Base-by-base conservation (phyloP, 441 rosid genomes). In the Corymbia citriodora region DNA sequence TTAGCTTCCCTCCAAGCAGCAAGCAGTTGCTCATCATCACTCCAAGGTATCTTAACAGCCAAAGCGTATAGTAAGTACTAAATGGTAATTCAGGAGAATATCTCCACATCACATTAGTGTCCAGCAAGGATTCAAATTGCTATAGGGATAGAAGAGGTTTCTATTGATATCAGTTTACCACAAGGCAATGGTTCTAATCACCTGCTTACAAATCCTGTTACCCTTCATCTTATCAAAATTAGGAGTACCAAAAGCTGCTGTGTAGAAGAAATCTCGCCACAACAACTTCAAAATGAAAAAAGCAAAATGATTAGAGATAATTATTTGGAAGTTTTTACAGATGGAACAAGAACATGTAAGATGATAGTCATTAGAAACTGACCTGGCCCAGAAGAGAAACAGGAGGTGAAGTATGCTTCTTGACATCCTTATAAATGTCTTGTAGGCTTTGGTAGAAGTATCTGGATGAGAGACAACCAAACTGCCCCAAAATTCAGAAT, bases 381-480 rank as follows among this genome's bases (percentile, higher is more conserved):
- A 98, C 99, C 99, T 98, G 99, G 50, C 99, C 99, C 81, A 93
- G 94, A 45, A 98, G 99, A 89, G 99, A 98, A 93, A 97, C 99
- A 70, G 99, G 99, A 12, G 99, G 99, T 45, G 94, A 94, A 27
- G 98, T 91, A 92, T 96, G 99, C 92, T 92, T 96, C 92, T 94
- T 93, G 36, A 94, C 95, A 89, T 93, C 92, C 89, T 94, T 94
- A 89, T 96, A 95, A 89, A 96, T 92, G 90, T 91, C 96, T 90
- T 93, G 93, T 87, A 98, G 94, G 94, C 99, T 94, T 89, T 96
- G 99, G 92, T 96, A 98, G 92, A 97, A 97, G 92, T 96, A 96
- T 93, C 99, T 96, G 92, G 99, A 96, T 91, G 99, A 98, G 88
- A 98, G 98, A 93, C 99, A 98, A 59, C 99, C 99, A 92, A 98